Percentiles rank a stretch among this genome's conserved stretches.
Conservation (phyloP, 371 early-diverging fungal species). For the Rhizopus microsporus region DNA sequence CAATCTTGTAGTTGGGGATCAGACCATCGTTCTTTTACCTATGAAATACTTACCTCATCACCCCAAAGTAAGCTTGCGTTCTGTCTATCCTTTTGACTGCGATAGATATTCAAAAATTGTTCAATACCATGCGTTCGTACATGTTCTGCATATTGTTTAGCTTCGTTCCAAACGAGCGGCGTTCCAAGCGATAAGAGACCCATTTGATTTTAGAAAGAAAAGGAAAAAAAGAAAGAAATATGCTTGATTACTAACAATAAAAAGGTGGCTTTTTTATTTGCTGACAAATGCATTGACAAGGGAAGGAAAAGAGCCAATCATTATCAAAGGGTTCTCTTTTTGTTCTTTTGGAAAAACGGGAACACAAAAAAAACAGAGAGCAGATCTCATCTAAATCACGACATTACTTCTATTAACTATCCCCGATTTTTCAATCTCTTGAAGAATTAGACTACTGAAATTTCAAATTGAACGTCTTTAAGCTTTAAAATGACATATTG, state of each 20-base stretch:
- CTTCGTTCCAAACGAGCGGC: slow-evolving; percentile 93
- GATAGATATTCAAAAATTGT: slow-evolving; percentile 91
- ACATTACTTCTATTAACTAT: neutral
- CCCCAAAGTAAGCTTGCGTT: slow-evolving; percentile 91
- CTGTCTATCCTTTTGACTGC: slow-evolving; percentile 72
- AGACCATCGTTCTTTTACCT: neutral
- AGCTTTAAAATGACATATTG: too few species aligned
- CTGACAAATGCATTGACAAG: neutral
- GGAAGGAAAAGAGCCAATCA: neutral
- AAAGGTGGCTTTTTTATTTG: neutral
- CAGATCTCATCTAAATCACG: too few species aligned
- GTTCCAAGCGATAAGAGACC: slow-evolving; percentile 95
- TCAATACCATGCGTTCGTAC: slow-evolving; percentile 92
- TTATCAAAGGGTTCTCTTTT: neutral
- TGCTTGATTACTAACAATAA: neutral
- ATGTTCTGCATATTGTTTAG: slow-evolving; percentile 82
- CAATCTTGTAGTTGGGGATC: slow-evolving; percentile 64
- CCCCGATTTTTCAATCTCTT: too few species aligned
- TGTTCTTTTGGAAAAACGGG: too few species aligned
- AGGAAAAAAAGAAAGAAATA: slow-evolving; percentile 9
- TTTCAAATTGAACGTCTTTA: too few species aligned
- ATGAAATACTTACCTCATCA: slow-evolving; percentile 77
- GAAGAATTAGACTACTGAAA: too few species aligned
- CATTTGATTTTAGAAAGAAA: slow-evolving; percentile 56
- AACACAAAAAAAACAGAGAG: too few species aligned